Evolutionary conservation across 1,284 basidiomycete species (phyloP), one percentile per base, ranked within the genome.

Genomic region (Trametes sp.): DNA sequence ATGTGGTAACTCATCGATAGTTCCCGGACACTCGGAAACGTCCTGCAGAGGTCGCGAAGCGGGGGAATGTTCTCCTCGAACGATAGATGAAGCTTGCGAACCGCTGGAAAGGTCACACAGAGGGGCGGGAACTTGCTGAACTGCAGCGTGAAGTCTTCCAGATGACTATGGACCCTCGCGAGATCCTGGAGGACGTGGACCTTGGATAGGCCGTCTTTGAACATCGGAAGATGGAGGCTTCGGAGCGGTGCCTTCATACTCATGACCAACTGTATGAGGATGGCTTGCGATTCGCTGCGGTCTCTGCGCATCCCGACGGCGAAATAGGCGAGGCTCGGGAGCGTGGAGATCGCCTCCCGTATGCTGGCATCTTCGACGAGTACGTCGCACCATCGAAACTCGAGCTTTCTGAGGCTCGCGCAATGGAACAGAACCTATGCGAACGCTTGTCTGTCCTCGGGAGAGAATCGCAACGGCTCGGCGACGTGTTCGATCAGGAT

Each of bases 1-100:
- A 54, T 13, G n/a, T 48, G 28, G 36, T 53, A 53, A 1, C 48
- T 19, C 36, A 35, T 24, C 19, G 58, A 6, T 16, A 66, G 52
- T 53, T 66, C 53, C 21, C 36, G 55, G 19, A 63, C 24, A 38
- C 49, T 49, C 8, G 65, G 65, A 28, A 66, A 66, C n/a, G 54
- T 38, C 9, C 14, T 1, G 28, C 29, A 21, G 36, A 66, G 10
- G 6, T 53, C 56, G 1, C 13, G 48, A 13, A 63, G 49, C 13
- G 16, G 16, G 4, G 53, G 62, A 0, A 42, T 8, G 2, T 28
- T 7, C 16, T 50, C 51, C 5, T 54, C 49, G 23, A 16, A 19
- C 3, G 26, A 41, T 23, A 66, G 35, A 23, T 29, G 36, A 5
- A 66, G 65, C 7, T 10, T 23, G 42, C 56, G 65, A 10, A 63